phyloP scores from a whole-genome alignment of 768 basidiomycete genomes.

The Russula earlei region DNA sequence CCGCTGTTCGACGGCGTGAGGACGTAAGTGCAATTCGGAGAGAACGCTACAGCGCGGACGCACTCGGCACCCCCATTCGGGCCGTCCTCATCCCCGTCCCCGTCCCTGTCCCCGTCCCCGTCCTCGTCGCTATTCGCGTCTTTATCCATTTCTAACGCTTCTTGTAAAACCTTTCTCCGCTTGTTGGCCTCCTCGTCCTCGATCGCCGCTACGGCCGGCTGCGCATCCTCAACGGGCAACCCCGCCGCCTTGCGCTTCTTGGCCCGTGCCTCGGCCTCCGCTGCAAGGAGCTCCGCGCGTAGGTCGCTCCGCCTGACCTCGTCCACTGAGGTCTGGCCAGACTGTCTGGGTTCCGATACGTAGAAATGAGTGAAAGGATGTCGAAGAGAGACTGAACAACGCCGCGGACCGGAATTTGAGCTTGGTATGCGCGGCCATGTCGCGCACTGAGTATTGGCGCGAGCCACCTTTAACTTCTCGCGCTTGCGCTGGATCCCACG shows the following conservation, averaged over 20 bases:
- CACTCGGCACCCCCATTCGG: not conserved
- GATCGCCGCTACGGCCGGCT: constrained; percentile 31
- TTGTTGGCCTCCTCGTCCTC: constrained; percentile 64
- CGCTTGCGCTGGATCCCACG: constrained; percentile 96
- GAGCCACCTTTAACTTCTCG: constrained; percentile 88
- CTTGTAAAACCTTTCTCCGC: constrained; percentile 78
- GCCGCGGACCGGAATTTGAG: constrained; percentile 83
- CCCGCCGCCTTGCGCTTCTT: constrained; percentile 93
- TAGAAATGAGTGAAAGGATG: not conserved
- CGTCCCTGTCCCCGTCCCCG: constrained; percentile 28
- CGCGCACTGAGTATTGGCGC: constrained; percentile 84
- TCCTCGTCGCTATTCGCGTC: constrained; percentile 79
- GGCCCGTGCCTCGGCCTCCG: constrained; percentile 80
- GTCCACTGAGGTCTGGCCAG: constrained; percentile 72
- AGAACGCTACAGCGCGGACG: not conserved
- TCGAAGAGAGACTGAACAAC: not conserved
- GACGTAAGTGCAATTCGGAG: no score
- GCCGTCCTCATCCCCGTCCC: constrained; percentile 22
- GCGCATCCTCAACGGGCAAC: constrained; percentile 29
- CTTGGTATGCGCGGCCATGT: constrained; percentile 93
- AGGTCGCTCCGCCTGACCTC: constrained; percentile 79
- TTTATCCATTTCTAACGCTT: constrained; percentile 79
- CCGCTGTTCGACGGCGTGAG: not conserved
- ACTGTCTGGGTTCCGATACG: constrained; percentile 57
- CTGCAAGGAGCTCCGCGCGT: constrained; percentile 69